A percentile compares a stretch with the other conserved stretches of the same genome.
Conservation (phyloP, 768 basidiomycete species). For the Gymnopilus junonius region DNA sequence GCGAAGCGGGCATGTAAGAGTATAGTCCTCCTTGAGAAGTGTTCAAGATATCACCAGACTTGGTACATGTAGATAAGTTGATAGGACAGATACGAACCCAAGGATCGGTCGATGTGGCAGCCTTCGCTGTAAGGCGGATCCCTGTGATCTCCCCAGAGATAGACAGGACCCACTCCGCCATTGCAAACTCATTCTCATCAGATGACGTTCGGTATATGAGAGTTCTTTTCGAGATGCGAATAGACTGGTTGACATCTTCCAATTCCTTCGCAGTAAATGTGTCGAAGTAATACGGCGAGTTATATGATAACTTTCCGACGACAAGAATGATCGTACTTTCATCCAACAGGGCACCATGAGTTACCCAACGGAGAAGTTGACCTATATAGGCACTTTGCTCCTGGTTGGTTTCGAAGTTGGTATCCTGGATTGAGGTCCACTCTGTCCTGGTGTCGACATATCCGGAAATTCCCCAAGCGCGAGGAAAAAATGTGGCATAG, state of each 20-base stretch:
- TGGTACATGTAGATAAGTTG: conserved; percentile 38
- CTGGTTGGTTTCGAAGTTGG: conserved; percentile 37
- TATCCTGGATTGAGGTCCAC: conserved; percentile 39
- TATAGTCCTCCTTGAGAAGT: conserved; percentile 42
- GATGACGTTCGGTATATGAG: conserved; percentile 40
- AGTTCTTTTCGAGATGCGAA: conserved; percentile 36
- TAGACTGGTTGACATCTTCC: conserved; percentile 34
- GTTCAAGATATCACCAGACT: conserved; percentile 37
- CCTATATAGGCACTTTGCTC: conserved; percentile 33
- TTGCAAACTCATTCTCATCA: conserved; percentile 37
- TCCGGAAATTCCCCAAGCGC: conserved; percentile 32
- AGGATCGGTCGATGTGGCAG: conserved; percentile 38
- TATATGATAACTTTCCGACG: conserved; percentile 38
- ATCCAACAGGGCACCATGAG: conserved; percentile 32
- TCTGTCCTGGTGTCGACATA: conserved; percentile 38
- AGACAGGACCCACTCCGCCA: conserved; percentile 46
- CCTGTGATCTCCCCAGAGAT: conserved; percentile 39
- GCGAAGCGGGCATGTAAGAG: conserved; percentile 34
- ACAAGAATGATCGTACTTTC: conserved; percentile 41
- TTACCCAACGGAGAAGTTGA: conserved; percentile 39
- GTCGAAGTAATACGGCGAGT: conserved; percentile 40
- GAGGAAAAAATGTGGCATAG: conserved; percentile 41
- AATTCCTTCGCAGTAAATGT: conserved; percentile 41
- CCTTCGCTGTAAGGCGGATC: conserved; percentile 39
- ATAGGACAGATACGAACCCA: conserved; percentile 41